Percentiles rank a stretch among this genome's conserved stretches.
Conservation (phyloP, 2,329 filamentous ascomycete species). For the Amauroascus niger region DNA sequence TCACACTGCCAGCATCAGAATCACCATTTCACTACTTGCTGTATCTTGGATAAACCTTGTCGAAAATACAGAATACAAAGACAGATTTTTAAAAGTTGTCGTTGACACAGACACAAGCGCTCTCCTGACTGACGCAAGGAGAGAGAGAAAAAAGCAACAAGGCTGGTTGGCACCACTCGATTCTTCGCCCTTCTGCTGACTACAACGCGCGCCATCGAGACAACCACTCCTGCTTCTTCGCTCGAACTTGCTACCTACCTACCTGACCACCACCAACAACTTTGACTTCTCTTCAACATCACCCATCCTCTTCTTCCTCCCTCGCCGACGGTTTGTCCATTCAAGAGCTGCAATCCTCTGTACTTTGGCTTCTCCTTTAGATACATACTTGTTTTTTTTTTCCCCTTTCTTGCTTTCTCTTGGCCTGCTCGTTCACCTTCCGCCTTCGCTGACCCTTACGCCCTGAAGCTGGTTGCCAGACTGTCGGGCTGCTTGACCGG, state of each 20-base stretch:
- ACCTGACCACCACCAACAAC: background rate
- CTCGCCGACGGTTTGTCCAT: too few relatives aligned
- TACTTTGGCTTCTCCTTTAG: background rate
- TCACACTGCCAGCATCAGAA: background rate
- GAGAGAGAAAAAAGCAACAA: background rate
- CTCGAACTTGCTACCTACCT: background rate
- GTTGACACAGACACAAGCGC: background rate
- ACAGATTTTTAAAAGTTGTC: background rate
- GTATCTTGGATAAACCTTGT: too few relatives aligned
- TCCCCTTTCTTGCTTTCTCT: too few relatives aligned
- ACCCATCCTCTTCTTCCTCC: too few relatives aligned
- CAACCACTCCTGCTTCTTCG: conserved; percentile 9
- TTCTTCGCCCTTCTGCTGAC: conserved; percentile 5
- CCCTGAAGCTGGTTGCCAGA: conserved; percentile 7
- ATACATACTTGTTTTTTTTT: conserved; percentile 1
- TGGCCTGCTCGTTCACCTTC: conserved; percentile 1
- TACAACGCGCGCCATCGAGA: conserved; percentile 13
- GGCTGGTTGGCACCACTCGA: conserved; percentile 14
- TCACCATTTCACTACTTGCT: too few relatives aligned
- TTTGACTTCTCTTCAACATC: background rate
- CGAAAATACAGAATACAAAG: too few relatives aligned
- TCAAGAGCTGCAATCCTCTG: background rate
- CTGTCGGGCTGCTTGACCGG: conserved; percentile 4
- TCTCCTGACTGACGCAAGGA: background rate
- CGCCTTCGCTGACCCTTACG: conserved; percentile 3